phyloP scores from a whole-genome alignment of 1,139 yeast species.

The Protomyces pachydermus region DNA sequence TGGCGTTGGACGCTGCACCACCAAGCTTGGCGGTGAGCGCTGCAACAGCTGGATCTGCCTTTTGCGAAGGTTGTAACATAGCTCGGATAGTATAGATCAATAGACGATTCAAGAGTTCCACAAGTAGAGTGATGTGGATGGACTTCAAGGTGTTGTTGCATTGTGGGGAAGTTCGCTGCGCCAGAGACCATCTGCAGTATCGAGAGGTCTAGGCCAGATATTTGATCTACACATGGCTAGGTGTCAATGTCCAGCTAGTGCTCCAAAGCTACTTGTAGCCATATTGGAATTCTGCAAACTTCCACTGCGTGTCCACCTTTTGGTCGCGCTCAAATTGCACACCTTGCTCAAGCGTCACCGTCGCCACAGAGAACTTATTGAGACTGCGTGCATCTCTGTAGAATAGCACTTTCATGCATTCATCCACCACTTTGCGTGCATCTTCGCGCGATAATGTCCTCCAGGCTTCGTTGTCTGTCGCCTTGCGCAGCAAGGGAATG shows the following conservation, averaged over 20 bases:
- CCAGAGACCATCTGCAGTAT: too few species aligned
- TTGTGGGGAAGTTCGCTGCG: too few species aligned
- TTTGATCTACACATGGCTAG: too few species aligned
- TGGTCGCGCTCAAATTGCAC: conserved; percentile 63
- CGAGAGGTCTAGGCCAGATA: too few species aligned
- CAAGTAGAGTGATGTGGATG: too few species aligned
- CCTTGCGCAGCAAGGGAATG: conserved; percentile 81
- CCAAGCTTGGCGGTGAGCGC: neutral
- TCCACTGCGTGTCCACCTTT: conserved; percentile 82
- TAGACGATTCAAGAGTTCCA: too few species aligned
- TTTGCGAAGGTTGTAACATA: too few species aligned
- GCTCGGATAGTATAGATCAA: too few species aligned
- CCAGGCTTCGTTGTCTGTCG: conserved; percentile 72
- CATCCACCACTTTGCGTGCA: conserved; percentile 68
- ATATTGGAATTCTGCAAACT: conserved; percentile 76
- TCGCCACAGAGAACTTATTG: conserved; percentile 76
- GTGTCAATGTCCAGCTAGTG: too few species aligned
- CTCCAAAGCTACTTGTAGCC: conserved; percentile 51
- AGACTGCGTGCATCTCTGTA: conserved; percentile 95
- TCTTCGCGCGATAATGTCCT: conserved; percentile 61
- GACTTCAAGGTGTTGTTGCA: too few species aligned
- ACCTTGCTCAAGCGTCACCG: conserved; percentile 58
- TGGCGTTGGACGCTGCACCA: neutral
- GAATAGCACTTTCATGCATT: conserved; percentile 89
- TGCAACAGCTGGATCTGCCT: neutral